These are phyloP conservation scores for Colletotrichum tofieldiae DNA, from an alignment of 2,329 filamentous ascomycete species.

Conservation along the genomic window DNA sequence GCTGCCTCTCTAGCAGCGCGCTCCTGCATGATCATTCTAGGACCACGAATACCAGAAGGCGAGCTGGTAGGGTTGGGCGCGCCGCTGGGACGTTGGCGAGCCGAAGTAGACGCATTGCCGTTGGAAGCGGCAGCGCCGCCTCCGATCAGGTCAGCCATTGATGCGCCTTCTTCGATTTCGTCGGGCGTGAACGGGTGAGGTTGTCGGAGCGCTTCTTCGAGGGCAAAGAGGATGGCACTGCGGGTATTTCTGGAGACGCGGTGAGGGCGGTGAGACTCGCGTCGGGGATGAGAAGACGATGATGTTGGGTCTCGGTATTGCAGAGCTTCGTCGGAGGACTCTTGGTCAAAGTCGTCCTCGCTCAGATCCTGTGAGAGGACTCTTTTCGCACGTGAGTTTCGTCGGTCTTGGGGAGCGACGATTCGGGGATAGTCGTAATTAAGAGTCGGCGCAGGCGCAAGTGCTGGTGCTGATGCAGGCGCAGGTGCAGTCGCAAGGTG, in stretches of 20 bases:
- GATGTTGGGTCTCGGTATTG: constrained; percentile 45
- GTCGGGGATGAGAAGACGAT: constrained; percentile 51
- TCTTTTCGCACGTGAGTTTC: constrained; percentile 48
- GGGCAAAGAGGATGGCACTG: constrained; percentile 90
- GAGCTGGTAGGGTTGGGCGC: constrained; percentile 68
- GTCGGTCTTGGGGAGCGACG: constrained; percentile 47
- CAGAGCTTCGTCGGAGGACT: constrained; percentile 52
- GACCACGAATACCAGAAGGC: constrained; percentile 81
- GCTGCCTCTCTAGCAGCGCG: constrained; percentile 83
- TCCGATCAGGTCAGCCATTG: constrained; percentile 86
- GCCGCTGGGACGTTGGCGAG: constrained; percentile 63
- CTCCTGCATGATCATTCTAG: constrained; percentile 92
- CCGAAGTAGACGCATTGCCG: constrained; percentile 62
- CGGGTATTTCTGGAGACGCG: constrained; percentile 88
- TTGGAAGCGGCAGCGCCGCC: constrained; percentile 71
- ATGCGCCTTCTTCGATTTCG: constrained; percentile 87
- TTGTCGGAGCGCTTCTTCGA: constrained; percentile 90
- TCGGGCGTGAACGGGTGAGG: constrained; percentile 89
- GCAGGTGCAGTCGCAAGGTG: constrained; percentile 52
- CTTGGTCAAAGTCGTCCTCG: constrained; percentile 59
- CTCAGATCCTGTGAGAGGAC: constrained; percentile 66
- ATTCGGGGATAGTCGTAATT: constrained; percentile 40
- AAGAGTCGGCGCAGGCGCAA: constrained; percentile 36
- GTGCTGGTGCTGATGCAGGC: constrained; percentile 45
- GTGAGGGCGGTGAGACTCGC: constrained; percentile 60